Base-by-base conservation (phyloP, 139 green algal genomes). In the Micractinium sp. region DNA sequence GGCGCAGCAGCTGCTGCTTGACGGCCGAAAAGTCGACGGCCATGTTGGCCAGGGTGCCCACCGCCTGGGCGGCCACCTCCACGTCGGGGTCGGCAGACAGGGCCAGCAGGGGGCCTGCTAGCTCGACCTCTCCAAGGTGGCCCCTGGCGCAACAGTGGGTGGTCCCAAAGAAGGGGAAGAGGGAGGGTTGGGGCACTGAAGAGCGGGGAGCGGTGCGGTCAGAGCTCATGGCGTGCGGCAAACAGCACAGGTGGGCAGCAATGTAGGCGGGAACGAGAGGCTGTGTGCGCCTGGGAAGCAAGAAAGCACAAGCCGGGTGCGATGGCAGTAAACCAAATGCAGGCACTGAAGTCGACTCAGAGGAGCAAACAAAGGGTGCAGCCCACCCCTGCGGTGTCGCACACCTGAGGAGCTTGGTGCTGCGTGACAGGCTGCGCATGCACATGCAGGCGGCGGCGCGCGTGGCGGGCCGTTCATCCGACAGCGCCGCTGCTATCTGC, bases 41-140 rank as follows among this genome's bases (percentile, higher is more conserved):
- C 61, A 98, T 90, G 92, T 99, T 99, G 93, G 95, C 97, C 14
- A 98, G 35, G 2, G 96, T 92, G 63, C 90, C 93, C 1, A 94
- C 90, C 47, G 94, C 95, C 36, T 90, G 91, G 20, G 88, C 87
- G 93, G 96, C 92, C 67, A 97, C 90, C 86, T 92, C 87, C 77
- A 92, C 91, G 0, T 96, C 91, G 27, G 29, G 77, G 20, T 93
- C 89, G 3, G 41, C 36, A 35, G 97, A 90, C 82, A 97, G 90
- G 39, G 67, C 35, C 85, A 97, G 83, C 79, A 98, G 91, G 14
- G 94, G 89, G 1, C 86, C 79, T 25, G 93, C 93, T 60, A 97
- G 82, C n/a, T 93, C 91, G 0, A 91, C 86, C 2, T 94, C 87
- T 18, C 95, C 74, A 38, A 94, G 74, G 41, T 85, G 79, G 5